These are phyloP conservation scores for Austroboletus niveus DNA, from an alignment of 1,284 basidiomycete genomes.

Conservation along the genomic window DNA sequence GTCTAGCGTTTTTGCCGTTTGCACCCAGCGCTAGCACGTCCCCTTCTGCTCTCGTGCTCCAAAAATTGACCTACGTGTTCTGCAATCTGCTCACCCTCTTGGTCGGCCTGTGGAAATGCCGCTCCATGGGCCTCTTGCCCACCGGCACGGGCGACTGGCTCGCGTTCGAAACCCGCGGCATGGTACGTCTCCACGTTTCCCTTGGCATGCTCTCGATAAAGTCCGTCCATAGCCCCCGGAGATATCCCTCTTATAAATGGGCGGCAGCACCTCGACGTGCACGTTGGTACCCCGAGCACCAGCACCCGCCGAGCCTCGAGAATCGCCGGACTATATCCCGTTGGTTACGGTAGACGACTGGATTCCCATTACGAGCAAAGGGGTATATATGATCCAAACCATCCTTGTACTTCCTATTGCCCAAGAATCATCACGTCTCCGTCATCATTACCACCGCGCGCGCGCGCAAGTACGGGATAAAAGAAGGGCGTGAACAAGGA, in stretches of 20 bases:
- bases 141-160: conserved; percentile 90
- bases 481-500: not conserved
- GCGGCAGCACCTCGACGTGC: not conserved
- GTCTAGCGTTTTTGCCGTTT: conserved; percentile 63
- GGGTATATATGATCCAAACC: conserved; percentile 18
- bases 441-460: conserved; percentile 9
- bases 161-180: conserved; percentile 79
- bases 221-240: conserved; percentile 23
- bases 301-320: too few relatives aligned
- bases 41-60: conserved; percentile 53
- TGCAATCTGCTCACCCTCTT: conserved; percentile 74
- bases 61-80: conserved; percentile 66
- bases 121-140: conserved; percentile 85
- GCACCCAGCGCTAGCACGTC: conserved; percentile 52
- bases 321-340: too few relatives aligned
- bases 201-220: not conserved
- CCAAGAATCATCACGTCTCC: conserved; percentile 17
- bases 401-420: conserved; percentile 17
- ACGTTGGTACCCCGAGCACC: not conserved
- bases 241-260: conserved; percentile 22
- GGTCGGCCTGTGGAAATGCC: conserved; percentile 88
- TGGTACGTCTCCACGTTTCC: conserved; percentile 44
- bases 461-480: conserved; percentile 8
- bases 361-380: conserved; percentile 21
- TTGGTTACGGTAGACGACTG: conserved; percentile 7